phyloP scores from a whole-genome alignment of 2,329 filamentous ascomycete species.

The Geosmithia putterillii region DNA sequence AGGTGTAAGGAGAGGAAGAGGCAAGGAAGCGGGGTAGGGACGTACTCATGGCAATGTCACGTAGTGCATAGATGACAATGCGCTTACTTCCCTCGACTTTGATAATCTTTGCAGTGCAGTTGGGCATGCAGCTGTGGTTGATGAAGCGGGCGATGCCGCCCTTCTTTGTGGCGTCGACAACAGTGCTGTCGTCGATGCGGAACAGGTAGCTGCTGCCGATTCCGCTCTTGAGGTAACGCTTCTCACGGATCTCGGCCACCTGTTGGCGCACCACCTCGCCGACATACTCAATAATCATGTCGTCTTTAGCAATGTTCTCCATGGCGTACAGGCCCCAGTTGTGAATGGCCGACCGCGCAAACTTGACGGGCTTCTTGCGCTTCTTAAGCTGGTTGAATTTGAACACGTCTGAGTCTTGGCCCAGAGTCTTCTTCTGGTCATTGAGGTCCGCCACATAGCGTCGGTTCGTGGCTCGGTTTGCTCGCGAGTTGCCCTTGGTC shows the following conservation, averaged over 20 bases:
- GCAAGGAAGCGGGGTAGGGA: slow-evolving; percentile 10
- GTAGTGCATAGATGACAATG: slow-evolving; percentile 96
- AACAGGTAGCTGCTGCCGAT: slow-evolving; percentile 97
- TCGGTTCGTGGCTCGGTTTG: slow-evolving; percentile 90
- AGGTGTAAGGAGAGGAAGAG: neutral
- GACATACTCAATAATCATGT: slow-evolving; percentile 99
- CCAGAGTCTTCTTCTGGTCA: slow-evolving; percentile 79
- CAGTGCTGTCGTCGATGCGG: slow-evolving; percentile 93
- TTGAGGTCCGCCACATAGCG: slow-evolving; percentile 91
- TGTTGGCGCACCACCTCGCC: slow-evolving; percentile 95
- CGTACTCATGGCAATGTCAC: slow-evolving; percentile 91
- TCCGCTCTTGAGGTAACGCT: slow-evolving; percentile 85
- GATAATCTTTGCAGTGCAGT: slow-evolving; percentile 98
- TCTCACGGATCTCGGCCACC: slow-evolving; percentile 91
- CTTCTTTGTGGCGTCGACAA: slow-evolving; percentile 97
- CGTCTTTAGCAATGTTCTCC: slow-evolving; percentile 92
- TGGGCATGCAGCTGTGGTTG: slow-evolving; percentile 96
- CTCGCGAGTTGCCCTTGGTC: slow-evolving; percentile 80
- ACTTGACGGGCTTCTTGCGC: slow-evolving; percentile 97
- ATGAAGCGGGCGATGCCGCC: slow-evolving; percentile 97
- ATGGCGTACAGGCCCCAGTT: slow-evolving; percentile 98
- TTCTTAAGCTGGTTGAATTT: slow-evolving; percentile 99
- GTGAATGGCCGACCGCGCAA: slow-evolving; percentile 93
- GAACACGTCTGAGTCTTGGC: slow-evolving; percentile 77
- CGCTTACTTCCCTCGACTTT: slow-evolving; percentile 96